Conservation (phyloP, 768 basidiomycete genomes). For the Dictyophora rubrovolvata region DNA sequence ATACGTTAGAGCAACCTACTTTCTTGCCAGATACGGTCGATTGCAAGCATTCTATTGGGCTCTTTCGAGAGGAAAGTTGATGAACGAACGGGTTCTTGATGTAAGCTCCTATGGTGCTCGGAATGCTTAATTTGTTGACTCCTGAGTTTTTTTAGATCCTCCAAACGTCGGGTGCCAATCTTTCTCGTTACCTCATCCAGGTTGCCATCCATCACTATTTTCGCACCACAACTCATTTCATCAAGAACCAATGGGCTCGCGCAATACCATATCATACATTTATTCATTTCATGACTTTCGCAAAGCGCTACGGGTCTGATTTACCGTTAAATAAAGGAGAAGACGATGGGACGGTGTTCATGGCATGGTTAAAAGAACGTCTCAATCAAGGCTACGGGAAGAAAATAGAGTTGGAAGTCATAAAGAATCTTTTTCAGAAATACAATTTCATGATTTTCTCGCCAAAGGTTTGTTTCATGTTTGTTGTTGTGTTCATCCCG, state of each 20-base stretch:
- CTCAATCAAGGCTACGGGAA: conserved; percentile 51
- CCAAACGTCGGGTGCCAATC: conserved; percentile 61
- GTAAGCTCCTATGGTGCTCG: conserved; percentile 32
- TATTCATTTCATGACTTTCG: conserved; percentile 50
- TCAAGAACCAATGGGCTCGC: conserved; percentile 68
- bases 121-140: conserved; percentile 15
- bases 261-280: conserved; percentile 52
- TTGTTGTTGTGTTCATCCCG: not conserved
- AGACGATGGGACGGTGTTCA: conserved; percentile 62
- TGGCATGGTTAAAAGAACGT: conserved; percentile 58
- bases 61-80: conserved; percentile 57
- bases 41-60: conserved; percentile 40
- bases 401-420: conserved; percentile 50
- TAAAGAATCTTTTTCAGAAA: conserved; percentile 56
- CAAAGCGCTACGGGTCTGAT: conserved; percentile 23
- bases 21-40: conserved; percentile 60
- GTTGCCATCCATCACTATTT: conserved; percentile 74
- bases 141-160: conserved; percentile 41
- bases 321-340: conserved; percentile 36
- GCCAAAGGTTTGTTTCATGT: conserved; percentile 39
- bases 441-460: conserved; percentile 78
- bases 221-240: conserved; percentile 58
- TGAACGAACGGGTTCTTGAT: conserved; percentile 58
- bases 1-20: conserved; percentile 70
- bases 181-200: conserved; percentile 72